A percentile compares a stretch with the other conserved stretches of the same genome.
phyloP scores from a whole-genome alignment of 116 monocot genomes.

The Phalaenopsis hybrid region DNA sequence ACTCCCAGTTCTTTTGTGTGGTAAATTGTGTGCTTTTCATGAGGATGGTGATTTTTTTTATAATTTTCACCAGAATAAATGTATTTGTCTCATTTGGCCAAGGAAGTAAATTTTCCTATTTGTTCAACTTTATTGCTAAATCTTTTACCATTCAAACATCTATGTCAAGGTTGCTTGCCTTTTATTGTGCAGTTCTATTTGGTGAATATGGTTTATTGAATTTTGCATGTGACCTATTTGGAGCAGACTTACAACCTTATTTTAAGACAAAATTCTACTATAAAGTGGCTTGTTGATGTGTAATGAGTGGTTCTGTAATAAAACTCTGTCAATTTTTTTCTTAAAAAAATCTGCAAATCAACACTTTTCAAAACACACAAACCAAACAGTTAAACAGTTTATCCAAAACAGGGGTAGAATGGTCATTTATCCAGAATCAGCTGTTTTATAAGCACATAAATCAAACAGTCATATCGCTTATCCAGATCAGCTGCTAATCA shows the following conservation, averaged over 20 bases:
- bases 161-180: neutral
- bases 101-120: neutral
- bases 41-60: too few species aligned
- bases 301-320: constrained; percentile 52
- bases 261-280: neutral
- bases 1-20: too few species aligned
- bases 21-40: too few species aligned
- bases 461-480: too few species aligned
- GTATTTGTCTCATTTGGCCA: neutral
- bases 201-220: neutral
- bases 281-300: neutral
- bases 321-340: constrained; percentile 7
- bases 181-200: neutral
- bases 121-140: neutral
- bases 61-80: too few species aligned
- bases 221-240: neutral
- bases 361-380: too few species aligned
- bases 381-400: too few species aligned
- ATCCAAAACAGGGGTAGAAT: too few species aligned
- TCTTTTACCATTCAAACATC: neutral
- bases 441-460: too few species aligned
- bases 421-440: too few species aligned
- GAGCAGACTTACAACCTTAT: neutral
- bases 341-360: too few species aligned
- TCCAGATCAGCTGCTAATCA: too few species aligned